Evolutionary conservation across 2,329 filamentous ascomycete genomes (phyloP), one percentile per base, ranked within the genome.

Genomic region (Exserohilum rostratum): DNA sequence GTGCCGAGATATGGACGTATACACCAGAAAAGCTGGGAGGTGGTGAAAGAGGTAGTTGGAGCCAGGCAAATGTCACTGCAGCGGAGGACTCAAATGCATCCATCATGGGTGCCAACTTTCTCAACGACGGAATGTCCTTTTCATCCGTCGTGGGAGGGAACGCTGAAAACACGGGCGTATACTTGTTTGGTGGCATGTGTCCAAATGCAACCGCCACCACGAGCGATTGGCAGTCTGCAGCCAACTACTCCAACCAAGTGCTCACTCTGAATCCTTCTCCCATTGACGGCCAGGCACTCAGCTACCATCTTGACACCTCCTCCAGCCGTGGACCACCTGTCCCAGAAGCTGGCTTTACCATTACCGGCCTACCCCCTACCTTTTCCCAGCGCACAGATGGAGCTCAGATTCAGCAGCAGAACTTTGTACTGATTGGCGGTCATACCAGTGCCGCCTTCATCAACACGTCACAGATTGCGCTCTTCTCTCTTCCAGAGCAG

Each of bases 101-200:
- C 18, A 57, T 76, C 25, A 73, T 72, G 38, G 82, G 79, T 18
- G 77, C 82, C 65, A 87, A 85, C 53, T 87, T 82, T 58, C 78
- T 90, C 22, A 81, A 82, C 2, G 77, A 77, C 7, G 84, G 85
- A 12, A 80, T 95, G 47, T 81, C 87, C 20, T 96, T 92, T 71
- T 88, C 90, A 17, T 82, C 81, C 29, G 83, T 80, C 31, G 77
- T 85, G 42, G 80, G 80, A 33, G 85, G 82, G 0, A 71, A 77
- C 25, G 77, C 82, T 55, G 82, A 83, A 9, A 76, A 80, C 38
- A 83, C 85, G 0, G 80, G 80, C 10, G 76, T 89, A 17, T 96
- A 92, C 70, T 78, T 88, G 6, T 97, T 96, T 74, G 93, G 92
- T 31, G 93, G 93, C 63, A 96, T 97, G 91, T 98, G 93, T 67